Evolutionary conservation across 1,284 basidiomycete genomes (phyloP).

Genomic region (Melampsora americana): DNA sequence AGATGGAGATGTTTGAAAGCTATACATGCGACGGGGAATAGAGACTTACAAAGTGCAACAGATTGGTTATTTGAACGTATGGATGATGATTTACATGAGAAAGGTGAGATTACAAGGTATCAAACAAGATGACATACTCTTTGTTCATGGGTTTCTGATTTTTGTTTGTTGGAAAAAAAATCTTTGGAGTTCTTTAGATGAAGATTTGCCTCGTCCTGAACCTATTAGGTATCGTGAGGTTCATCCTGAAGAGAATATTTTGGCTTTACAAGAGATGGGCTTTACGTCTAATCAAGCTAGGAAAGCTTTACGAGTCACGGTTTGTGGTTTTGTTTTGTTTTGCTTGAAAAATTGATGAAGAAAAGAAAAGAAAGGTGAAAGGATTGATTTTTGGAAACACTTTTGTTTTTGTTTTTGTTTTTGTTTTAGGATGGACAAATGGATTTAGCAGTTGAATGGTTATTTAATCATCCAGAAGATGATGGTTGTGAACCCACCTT

Average conservation of each 20-base stretch:
- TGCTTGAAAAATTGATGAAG: background rate
- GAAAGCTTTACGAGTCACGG: conserved; percentile 65
- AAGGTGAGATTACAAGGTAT: no score
- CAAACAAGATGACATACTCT: no score
- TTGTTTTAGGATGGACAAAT: conserved; percentile 66
- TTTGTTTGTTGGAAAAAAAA: no score
- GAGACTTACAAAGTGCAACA: conserved; percentile 78
- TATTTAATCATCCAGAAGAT: conserved; percentile 93
- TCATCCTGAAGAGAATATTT: conserved; percentile 46
- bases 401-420: conserved; percentile 15
- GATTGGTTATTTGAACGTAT: conserved; percentile 93
- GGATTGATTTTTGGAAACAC: background rate
- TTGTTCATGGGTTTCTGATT: no score
- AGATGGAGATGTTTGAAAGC: conserved; percentile 78
- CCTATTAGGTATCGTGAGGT: no score
- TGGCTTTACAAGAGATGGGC: conserved; percentile 84
- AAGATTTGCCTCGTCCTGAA: no score
- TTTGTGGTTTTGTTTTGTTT: conserved; percentile 10
- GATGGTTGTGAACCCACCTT: conserved; percentile 64
- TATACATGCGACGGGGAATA: conserved; percentile 73
- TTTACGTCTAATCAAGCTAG: conserved; percentile 77
- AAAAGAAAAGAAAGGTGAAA: background rate
- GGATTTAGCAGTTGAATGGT: conserved; percentile 89
- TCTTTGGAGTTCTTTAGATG: no score
- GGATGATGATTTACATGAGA: conserved; percentile 64